Base-by-base conservation (phyloP, 2,329 filamentous ascomycete species). In the Fusarium sp. region DNA sequence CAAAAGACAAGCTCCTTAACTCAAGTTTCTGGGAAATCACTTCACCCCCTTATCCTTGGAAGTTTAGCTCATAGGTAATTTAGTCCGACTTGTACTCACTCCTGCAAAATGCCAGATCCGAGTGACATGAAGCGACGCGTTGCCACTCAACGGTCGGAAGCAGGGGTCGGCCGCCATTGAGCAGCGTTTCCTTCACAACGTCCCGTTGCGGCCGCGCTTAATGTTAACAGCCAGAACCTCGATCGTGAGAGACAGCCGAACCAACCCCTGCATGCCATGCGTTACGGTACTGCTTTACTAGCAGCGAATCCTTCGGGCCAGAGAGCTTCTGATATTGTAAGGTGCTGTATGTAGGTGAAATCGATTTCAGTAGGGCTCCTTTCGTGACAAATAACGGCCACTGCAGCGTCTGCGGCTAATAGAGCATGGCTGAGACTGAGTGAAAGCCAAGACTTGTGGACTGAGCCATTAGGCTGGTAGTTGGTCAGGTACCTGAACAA, bases 161-260 rank as follows among this genome's bases (percentile, higher is more conserved):
- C 67, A 70, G 67, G 68, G 67, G 68, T 70, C 68, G 68, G 68
- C 68, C 68, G 68, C 68, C 67, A 51, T 46, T 49, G 38, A 34
- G 58, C 44, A 53, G 42, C 47, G 43, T 50, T 61, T 61, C 42
- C 25, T 59, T 40, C 25, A 30, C 64, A 50, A 43, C 50, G 52
- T 56, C 50, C 49, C 51, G 42, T 40, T 52, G 49, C 54, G 59
- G 64, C 38, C 57, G 64, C 58, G 67, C 58, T 70, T 66, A 59
- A 61, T 55, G 16, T 55, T 24, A 55, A 61, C 43, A 66, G 62
- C 51, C 52, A 53, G 57, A 63, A 68, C 62, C 62, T 70, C 70
- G 50, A 66, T 52, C 34, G 25, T 55, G 49, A 49, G 56, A 43
- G 45, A 58, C 66, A 62, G 53, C 53, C 53, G 50, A 32, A 68